These are phyloP conservation scores for Gamsiella multidivaricata DNA, from an alignment of 192 early-diverging fungal genomes.

Conservation along the genomic window DNA sequence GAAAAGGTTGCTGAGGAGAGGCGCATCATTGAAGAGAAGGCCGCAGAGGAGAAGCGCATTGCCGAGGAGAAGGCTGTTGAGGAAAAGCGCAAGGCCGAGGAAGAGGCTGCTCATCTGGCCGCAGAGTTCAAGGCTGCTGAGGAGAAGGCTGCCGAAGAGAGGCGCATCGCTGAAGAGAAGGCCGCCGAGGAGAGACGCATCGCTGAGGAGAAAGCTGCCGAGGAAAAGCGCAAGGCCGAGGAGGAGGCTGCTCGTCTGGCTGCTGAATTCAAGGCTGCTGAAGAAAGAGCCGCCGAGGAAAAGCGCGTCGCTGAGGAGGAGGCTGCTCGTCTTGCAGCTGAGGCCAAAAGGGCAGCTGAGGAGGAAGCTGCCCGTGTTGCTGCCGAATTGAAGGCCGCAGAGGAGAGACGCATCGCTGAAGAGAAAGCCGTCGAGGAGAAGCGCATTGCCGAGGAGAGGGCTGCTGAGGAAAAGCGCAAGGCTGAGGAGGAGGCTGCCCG, in stretches of 20 bases:
- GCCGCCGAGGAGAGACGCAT: not conserved
- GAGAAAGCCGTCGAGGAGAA: conserved; percentile 27
- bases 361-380: conserved; percentile 29
- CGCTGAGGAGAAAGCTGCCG: conserved; percentile 21
- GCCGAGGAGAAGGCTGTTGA: conserved; percentile 17
- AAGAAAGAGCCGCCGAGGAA: too few relatives aligned
- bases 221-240: not conserved
- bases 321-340: conserved; percentile 7
- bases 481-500: conserved; percentile 8
- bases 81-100: conserved; percentile 10
- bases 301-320: conserved; percentile 26
- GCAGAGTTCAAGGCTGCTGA: conserved; percentile 22
- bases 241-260: conserved; percentile 5
- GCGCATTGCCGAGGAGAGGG: conserved; percentile 15
- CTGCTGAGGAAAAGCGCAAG: conserved; percentile 17
- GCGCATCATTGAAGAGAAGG: too few relatives aligned
- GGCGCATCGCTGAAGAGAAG: not conserved
- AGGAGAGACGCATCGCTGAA: conserved; percentile 13
- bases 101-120: conserved; percentile 19
- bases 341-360: conserved; percentile 3
- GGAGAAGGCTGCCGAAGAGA: conserved; percentile 20
- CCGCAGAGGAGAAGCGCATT: conserved; percentile 9
- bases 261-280: not conserved
- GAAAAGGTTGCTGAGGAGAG: conserved; percentile 17
- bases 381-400: conserved; percentile 16